Percentiles rank a stretch among this genome's conserved stretches.
phyloP scores from a whole-genome alignment of 1,139 yeast genomes.

The Yamadazyma siamensis region DNA sequence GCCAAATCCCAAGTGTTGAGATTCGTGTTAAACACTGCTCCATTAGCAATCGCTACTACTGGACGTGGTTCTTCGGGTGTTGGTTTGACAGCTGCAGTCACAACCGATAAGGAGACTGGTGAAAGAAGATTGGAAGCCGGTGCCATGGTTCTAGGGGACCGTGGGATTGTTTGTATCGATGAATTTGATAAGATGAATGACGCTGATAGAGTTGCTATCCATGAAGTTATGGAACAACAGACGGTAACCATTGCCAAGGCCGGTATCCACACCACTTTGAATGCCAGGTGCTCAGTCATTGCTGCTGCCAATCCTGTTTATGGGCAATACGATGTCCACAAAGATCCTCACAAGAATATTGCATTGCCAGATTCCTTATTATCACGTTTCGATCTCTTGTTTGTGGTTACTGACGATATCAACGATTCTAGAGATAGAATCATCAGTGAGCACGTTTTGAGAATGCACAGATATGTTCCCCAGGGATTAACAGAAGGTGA shows the following conservation, averaged over 20 bases:
- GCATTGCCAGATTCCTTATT: constrained; percentile 95
- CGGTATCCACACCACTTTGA: constrained; percentile 93
- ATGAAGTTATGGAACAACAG: constrained; percentile 99
- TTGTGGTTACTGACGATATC: constrained; percentile 95
- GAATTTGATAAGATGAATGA: constrained; percentile 99
- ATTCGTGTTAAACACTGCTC: constrained; percentile 90
- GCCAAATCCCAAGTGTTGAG: constrained; percentile 95
- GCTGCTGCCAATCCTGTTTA: constrained; percentile 99
- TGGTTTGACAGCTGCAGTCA: constrained; percentile 98
- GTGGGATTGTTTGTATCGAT: constrained; percentile 97
- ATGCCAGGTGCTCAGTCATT: constrained; percentile 94
- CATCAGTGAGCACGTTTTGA: constrained; percentile 90
- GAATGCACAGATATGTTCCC: constrained; percentile 89
- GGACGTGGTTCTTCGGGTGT: constrained; percentile 99
- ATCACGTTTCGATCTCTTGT: constrained; percentile 93
- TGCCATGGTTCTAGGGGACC: constrained; percentile 98
- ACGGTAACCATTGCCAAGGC: constrained; percentile 98
- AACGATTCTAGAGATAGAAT: constrained; percentile 80
- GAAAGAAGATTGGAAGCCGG: constrained; percentile 97
- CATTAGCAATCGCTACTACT: constrained; percentile 95
- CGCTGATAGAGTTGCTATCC: constrained; percentile 94
- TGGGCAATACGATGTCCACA: constrained; percentile 95
- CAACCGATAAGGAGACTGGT: constrained; percentile 94
- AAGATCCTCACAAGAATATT: constrained; percentile 94
- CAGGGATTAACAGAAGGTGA: constrained; percentile 92